These are phyloP conservation scores for Salvia rosmarinus DNA, from an alignment of 257 asterid species.

Conservation along the genomic window DNA sequence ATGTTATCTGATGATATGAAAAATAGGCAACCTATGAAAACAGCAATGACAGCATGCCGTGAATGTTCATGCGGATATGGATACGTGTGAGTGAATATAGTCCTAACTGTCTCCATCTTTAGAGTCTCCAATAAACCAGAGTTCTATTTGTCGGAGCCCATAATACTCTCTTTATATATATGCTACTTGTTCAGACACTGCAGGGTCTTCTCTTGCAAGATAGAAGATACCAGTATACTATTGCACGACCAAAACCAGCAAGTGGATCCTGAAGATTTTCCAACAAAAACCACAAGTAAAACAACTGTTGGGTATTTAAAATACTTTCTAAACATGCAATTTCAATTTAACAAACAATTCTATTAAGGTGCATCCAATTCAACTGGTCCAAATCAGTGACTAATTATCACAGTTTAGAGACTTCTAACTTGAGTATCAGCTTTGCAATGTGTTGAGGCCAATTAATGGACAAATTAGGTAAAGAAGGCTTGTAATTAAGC, in stretches of 20 bases:
- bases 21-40: slow-evolving; percentile 88
- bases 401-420: background rate
- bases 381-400: background rate
- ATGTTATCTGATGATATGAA: slow-evolving; percentile 96
- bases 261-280: slow-evolving; percentile 37
- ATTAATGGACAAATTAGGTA: background rate
- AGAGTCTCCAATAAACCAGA: slow-evolving; percentile 74
- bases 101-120: slow-evolving; percentile 91
- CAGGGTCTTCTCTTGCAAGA: slow-evolving; percentile 34
- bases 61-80: slow-evolving; percentile 99
- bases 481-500: background rate
- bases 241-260: slow-evolving; percentile 35
- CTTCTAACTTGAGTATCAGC: background rate
- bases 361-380: background rate
- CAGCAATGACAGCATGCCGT: slow-evolving; percentile 93
- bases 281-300: slow-evolving; percentile 19
- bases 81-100: slow-evolving; percentile 83
- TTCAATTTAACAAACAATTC: background rate
- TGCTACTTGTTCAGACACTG: slow-evolving; percentile 37
- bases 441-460: background rate
- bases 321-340: background rate
- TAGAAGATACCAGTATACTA: slow-evolving; percentile 39
- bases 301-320: background rate
- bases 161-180: slow-evolving; percentile 37
- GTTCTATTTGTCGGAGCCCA: slow-evolving; percentile 67